Evolutionary conservation across 2,329 filamentous ascomycete genomes (phyloP), one percentile per base, ranked within the genome.

Genomic region (Exophiala sideris): DNA sequence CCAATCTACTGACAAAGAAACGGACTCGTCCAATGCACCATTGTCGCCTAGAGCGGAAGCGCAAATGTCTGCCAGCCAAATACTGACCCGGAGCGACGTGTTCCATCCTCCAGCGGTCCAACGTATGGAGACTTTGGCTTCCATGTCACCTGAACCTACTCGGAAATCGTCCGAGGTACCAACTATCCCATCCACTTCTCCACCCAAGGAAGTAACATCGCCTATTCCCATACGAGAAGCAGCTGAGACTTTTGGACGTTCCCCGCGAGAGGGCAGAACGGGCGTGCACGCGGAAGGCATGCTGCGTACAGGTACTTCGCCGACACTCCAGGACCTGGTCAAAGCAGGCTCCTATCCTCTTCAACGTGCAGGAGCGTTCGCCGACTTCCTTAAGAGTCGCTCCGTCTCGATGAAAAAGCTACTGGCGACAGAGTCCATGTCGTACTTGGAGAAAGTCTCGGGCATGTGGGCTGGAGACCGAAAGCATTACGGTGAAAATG

Each of bases 391-490:
- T 48, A 89, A 88, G 66, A 86, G 80, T 52, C 84, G 88, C 18
- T 87, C 90, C 18, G 88, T 88, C 62, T 84, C 84, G 33, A 89
- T 97, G 84, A 89, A 89, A 56, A 89, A 79, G 24, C 74, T 95
- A 7, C 74, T 97, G 42, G 89, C 92, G 5, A 89, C 87, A 0
- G 91, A 96, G 69, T 95, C 92, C 0, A 95, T 96, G 85, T 91
- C 90, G 1, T 97, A 97, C 67, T 87, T 96, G 32, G 91, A 95
- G 67, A 97, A 96, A 70, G 91, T 97, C 0, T 95, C 92, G 0
- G 92, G 91, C 35, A 97, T 97, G 88, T 94, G 94, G 84, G 89
- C 91, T 62, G 94, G 94, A 33, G 89, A 89, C 10, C 86, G 87
- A 64, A 91, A 87, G 65, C 92, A 97, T 70, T 99, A 97, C 65